These are phyloP conservation scores for Sinapis alba DNA, from an alignment of 441 rosid genomes.

Conservation along the genomic window DNA sequence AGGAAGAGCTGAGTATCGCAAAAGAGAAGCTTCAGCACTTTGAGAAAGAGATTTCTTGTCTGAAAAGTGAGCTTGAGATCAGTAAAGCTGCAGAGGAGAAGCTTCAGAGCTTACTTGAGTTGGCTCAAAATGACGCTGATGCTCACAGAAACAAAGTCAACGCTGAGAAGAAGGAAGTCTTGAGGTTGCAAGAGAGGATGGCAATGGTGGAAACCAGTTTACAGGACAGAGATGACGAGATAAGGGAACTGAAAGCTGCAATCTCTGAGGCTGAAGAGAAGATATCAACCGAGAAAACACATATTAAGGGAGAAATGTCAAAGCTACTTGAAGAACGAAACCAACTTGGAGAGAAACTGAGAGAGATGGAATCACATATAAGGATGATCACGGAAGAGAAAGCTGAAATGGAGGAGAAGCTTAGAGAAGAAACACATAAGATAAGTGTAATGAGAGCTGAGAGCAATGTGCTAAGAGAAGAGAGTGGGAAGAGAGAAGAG, in stretches of 20 bases:
- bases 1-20: constrained; percentile 56
- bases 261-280: constrained; percentile 91
- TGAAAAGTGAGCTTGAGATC: constrained; percentile 52
- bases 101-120: constrained; percentile 49
- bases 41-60: constrained; percentile 49
- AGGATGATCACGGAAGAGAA: constrained; percentile 54
- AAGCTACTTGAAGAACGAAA: constrained; percentile 56
- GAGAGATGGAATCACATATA: constrained; percentile 72
- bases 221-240: constrained; percentile 74
- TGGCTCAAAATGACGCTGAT: constrained; percentile 52
- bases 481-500: constrained; percentile 45
- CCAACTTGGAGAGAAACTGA: constrained; percentile 50
- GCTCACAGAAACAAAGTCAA: constrained; percentile 55
- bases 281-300: constrained; percentile 78
- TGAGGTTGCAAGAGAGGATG: constrained; percentile 74
- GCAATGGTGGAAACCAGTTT: constrained; percentile 69
- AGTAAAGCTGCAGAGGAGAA: constrained; percentile 43
- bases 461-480: constrained; percentile 41
- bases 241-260: constrained; percentile 60
- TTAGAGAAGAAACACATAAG: constrained; percentile 44
- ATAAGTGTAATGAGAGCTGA: constrained; percentile 32
- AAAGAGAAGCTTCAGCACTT: constrained; percentile 58
- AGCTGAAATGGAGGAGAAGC: constrained; percentile 38
- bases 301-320: constrained; percentile 68
- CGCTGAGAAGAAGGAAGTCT: constrained; percentile 62